Conservation (phyloP, 495 filamentous ascomycete genomes). For the Polyplosphaeria fusca region DNA sequence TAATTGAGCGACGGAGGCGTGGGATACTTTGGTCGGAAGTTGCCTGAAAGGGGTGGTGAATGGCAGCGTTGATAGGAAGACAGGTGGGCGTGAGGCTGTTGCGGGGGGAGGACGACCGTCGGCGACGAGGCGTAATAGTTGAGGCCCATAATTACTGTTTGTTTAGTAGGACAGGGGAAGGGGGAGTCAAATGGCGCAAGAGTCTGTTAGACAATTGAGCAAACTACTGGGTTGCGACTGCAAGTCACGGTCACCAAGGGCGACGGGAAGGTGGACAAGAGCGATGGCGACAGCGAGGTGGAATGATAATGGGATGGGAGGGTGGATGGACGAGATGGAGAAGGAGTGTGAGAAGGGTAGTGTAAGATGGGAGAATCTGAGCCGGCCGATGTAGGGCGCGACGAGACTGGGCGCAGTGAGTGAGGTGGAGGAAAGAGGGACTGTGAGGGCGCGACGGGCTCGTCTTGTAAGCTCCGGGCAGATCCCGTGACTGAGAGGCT, state of each 20-base stretch:
- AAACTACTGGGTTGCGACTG: slow-evolving; percentile 16
- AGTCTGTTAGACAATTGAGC: slow-evolving; percentile 17
- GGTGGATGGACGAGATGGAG: not conserved
- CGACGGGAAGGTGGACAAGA: slow-evolving; percentile 25
- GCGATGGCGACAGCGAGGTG: slow-evolving; percentile 10
- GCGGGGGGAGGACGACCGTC: slow-evolving; percentile 34
- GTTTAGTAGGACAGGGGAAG: slow-evolving; percentile 32
- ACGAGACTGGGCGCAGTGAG: no score
- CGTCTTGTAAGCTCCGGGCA: slow-evolving; percentile 28
- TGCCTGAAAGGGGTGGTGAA: slow-evolving; percentile 17
- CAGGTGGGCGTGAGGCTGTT: slow-evolving; percentile 28
- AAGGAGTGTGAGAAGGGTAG: not conserved
- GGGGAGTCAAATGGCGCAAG: slow-evolving; percentile 29
- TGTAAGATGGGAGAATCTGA: no score
- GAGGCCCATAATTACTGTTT: slow-evolving; percentile 37
- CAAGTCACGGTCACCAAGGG: slow-evolving; percentile 9
- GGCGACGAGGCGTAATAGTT: slow-evolving; percentile 38
- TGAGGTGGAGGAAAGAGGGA: slow-evolving; percentile 30
- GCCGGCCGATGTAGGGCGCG: not conserved
- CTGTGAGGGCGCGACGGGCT: slow-evolving; percentile 19
- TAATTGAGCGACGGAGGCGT: slow-evolving; percentile 37
- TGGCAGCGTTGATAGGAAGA: slow-evolving; percentile 21
- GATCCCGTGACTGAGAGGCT: slow-evolving; percentile 32
- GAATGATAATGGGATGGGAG: slow-evolving; percentile 19
- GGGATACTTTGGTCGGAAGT: slow-evolving; percentile 32